phyloP scores from a whole-genome alignment of 108 stramenopile genomes.

The Discostella stelligeroides region DNA sequence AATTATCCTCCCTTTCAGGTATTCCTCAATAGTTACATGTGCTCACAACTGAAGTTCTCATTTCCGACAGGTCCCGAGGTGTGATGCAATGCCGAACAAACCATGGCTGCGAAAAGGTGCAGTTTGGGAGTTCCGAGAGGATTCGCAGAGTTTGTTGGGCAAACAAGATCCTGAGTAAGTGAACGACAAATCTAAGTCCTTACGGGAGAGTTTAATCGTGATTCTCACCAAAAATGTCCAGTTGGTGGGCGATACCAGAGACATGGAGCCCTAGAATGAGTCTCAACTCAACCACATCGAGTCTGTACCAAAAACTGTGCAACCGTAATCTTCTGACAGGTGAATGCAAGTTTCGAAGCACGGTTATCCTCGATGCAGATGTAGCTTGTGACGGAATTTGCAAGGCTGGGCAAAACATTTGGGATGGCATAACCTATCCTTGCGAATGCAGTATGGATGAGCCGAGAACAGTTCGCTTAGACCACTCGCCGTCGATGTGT shows the following conservation, averaged over 20 bases:
- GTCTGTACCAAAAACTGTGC: constrained; percentile 33
- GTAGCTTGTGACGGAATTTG: constrained; percentile 33
- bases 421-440: constrained; percentile 14
- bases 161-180: constrained; percentile 28
- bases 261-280: constrained; percentile 22
- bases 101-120: constrained; percentile 43
- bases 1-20: background rate
- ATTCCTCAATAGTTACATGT: too few species aligned
- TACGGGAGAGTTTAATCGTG: too few species aligned
- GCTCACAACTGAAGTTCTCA: background rate
- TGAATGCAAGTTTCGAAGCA: constrained; percentile 24
- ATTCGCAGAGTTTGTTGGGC: constrained; percentile 21
- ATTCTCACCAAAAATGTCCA: too few species aligned
- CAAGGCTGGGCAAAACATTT: constrained; percentile 3
- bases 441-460: constrained; percentile 36
- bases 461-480: constrained; percentile 37
- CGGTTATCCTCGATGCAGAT: constrained; percentile 28
- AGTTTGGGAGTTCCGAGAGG: constrained; percentile 19
- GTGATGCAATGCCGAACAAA: constrained; percentile 11
- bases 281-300: constrained; percentile 16
- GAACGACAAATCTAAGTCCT: too few species aligned
- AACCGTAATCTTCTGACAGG: constrained; percentile 14
- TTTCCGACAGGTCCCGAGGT: background rate
- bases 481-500: constrained; percentile 23
- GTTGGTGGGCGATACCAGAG: constrained; percentile 15